These are phyloP conservation scores for Podospora pseudocomata DNA, from an alignment of 495 filamentous ascomycete genomes.

Conservation along the genomic window DNA sequence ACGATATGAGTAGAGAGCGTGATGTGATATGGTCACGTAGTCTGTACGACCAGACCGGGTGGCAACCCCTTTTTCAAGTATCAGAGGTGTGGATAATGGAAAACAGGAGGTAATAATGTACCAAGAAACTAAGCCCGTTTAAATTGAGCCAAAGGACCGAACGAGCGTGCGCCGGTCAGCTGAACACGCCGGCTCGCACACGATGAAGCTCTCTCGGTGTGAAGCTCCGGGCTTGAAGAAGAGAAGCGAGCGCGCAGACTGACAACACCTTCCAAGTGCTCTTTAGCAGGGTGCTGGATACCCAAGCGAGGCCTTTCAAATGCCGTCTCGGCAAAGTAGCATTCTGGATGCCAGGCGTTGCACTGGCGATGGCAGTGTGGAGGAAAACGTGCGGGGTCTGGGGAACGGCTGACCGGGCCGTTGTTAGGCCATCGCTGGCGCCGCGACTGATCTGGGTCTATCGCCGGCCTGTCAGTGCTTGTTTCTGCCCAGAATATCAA, in stretches of 20 bases:
- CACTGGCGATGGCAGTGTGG: neutral
- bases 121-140: neutral
- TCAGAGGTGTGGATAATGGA: neutral
- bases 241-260: neutral
- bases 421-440: neutral
- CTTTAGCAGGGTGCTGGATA: neutral
- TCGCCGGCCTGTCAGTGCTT: neutral
- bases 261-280: neutral
- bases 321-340: neutral
- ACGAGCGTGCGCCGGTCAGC: neutral
- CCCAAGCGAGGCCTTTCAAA: neutral
- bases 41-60: neutral
- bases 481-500: neutral
- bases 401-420: neutral
- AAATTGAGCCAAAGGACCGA: neutral
- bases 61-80: neutral
- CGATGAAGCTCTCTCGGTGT: neutral
- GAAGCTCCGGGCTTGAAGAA: slow-evolving; percentile 1
- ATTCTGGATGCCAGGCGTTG: neutral
- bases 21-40: neutral
- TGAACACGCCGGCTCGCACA: neutral
- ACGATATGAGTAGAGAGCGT: neutral
- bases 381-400: neutral
- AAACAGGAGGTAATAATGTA: neutral
- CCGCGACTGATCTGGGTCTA: neutral